Evolutionary conservation across 106 monocot genomes (phyloP).

Genomic region (Ottelia alismoides): DNA sequence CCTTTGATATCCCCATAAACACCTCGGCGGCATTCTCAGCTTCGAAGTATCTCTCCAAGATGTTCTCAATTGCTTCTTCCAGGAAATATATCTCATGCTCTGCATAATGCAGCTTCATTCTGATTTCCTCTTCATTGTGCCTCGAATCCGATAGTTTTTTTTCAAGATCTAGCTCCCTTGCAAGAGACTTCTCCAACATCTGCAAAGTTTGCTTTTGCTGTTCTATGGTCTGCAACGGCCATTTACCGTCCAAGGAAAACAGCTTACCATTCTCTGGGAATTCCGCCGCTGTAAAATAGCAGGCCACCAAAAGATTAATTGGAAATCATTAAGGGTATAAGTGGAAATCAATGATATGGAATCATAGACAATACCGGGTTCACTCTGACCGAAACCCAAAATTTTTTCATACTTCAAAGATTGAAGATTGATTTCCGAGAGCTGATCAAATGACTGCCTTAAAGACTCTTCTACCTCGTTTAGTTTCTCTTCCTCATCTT

Average conservation of each 20-base stretch:
- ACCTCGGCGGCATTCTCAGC: constrained; percentile 62
- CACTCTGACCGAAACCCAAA: constrained; percentile 18
- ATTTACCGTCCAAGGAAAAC: constrained; percentile 12
- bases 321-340: background rate
- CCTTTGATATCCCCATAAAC: constrained; percentile 47
- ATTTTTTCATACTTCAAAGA: constrained; percentile 38
- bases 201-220: constrained; percentile 62
- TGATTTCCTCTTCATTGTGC: constrained; percentile 44
- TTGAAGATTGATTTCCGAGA: constrained; percentile 51
- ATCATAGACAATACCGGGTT: constrained; percentile 25
- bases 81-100: constrained; percentile 31
- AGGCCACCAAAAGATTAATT: background rate
- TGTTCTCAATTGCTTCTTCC: constrained; percentile 44
- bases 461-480: constrained; percentile 37
- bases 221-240: constrained; percentile 35
- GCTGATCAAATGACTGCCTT: constrained; percentile 30
- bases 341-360: background rate
- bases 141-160: constrained; percentile 47
- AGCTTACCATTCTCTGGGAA: constrained; percentile 19
- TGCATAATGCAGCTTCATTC: constrained; percentile 30
- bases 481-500: constrained; percentile 31
- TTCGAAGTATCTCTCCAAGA: constrained; percentile 34
- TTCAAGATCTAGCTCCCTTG: constrained; percentile 84
- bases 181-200: constrained; percentile 83
- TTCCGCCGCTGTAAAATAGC: constrained; percentile 18